phyloP scores from a whole-genome alignment of 148 eudicot species.

The Vaccinium darrowii region DNA sequence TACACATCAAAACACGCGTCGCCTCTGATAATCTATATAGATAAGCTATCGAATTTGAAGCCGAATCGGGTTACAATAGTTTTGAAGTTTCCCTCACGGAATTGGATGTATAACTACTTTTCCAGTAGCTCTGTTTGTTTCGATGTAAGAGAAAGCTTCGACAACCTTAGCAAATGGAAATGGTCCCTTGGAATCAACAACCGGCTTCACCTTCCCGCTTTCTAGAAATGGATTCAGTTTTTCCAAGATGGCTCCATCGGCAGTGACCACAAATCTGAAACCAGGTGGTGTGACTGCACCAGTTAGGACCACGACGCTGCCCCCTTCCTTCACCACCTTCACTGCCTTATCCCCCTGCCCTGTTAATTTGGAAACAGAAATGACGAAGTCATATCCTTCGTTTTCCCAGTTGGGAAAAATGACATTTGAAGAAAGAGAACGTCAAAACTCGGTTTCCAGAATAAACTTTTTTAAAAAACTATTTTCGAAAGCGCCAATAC shows the following conservation, averaged over 20 bases:
- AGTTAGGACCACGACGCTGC: slow-evolving; percentile 73
- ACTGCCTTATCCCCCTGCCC: slow-evolving; percentile 75
- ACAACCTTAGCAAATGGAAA: slow-evolving; percentile 69
- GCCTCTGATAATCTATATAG: background rate
- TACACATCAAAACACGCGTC: background rate
- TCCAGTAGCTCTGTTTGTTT: slow-evolving; percentile 82
- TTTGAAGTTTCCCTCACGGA: slow-evolving; percentile 28
- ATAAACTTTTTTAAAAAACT: background rate
- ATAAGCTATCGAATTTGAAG: background rate
- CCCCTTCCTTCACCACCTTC: slow-evolving; percentile 86
- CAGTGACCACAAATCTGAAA: slow-evolving; percentile 84
- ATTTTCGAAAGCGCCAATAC: background rate
- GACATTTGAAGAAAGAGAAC: background rate
- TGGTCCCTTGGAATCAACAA: slow-evolving; percentile 81
- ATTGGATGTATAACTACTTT: slow-evolving; percentile 90
- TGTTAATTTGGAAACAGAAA: slow-evolving; percentile 25
- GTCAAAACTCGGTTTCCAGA: background rate
- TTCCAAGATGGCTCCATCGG: slow-evolving; percentile 62
- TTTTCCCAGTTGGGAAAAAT: background rate
- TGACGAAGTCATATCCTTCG: background rate
- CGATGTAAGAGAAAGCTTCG: slow-evolving; percentile 82
- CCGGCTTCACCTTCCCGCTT: slow-evolving; percentile 73
- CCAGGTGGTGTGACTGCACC: slow-evolving; percentile 88
- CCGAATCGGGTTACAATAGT: background rate
- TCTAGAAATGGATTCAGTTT: slow-evolving; percentile 79